A percentile compares a stretch with the other conserved stretches of the same genome.
Evolutionary conservation across 1,139 yeast species (phyloP).

Genomic region (Arxiozyma heterogenica): DNA sequence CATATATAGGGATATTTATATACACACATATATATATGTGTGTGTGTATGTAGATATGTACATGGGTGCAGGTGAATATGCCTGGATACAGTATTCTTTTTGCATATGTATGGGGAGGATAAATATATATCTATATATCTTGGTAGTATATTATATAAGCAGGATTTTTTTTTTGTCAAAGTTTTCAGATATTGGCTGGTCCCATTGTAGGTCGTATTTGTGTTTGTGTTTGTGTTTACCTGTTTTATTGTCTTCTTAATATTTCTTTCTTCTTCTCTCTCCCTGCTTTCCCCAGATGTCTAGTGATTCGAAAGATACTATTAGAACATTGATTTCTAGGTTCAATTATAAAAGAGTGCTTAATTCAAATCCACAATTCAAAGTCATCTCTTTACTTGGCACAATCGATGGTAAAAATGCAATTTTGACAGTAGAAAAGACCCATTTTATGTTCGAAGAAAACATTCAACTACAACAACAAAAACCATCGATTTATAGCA

Average conservation of each 20-base stretch:
- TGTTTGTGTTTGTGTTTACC: too few relatives aligned
- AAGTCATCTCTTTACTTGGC: slow-evolving; percentile 59
- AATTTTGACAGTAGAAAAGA: slow-evolving; percentile 64
- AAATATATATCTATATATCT: too few relatives aligned
- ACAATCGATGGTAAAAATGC: slow-evolving; percentile 50
- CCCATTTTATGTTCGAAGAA: slow-evolving; percentile 42
- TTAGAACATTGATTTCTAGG: slow-evolving; percentile 10
- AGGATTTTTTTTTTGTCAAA: too few relatives aligned
- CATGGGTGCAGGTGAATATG: not conserved
- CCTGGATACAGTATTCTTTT: too few relatives aligned
- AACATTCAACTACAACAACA: slow-evolving; percentile 7
- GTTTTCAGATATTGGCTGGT: too few relatives aligned
- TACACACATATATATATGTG: too few relatives aligned
- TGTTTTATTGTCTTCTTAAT: too few relatives aligned
- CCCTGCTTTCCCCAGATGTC: not conserved
- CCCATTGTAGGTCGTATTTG: too few relatives aligned
- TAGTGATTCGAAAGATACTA: not conserved
- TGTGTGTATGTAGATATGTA: not conserved
- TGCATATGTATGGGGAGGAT: too few relatives aligned
- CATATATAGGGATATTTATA: not conserved
- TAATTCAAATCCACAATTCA: slow-evolving; percentile 53
- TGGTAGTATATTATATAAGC: too few relatives aligned
- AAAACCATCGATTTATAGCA: not conserved
- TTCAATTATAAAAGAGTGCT: slow-evolving; percentile 41
- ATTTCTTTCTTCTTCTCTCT: too few relatives aligned